Base-by-base conservation (phyloP, 108 stramenopile species). In the Thalassiosira profunda region DNA sequence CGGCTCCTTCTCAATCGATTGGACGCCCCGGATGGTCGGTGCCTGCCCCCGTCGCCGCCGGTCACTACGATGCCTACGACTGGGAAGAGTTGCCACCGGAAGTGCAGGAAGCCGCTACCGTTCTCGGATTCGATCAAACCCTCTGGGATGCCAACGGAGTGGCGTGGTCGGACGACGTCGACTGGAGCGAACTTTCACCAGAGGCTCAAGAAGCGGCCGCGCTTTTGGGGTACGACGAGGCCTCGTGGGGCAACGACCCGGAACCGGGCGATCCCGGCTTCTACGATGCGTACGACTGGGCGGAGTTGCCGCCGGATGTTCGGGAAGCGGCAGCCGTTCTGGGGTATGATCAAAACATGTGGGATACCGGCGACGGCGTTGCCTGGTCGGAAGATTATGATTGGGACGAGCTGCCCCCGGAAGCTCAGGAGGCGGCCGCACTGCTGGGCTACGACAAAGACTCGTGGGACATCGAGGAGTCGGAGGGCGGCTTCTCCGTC, bases 141-240 rank as follows among this genome's bases (percentile, higher is more conserved):
- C 11, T 53, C 5, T 72, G 70, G 70, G 61, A 72, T 17, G 26
- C 14, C 1, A 58, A 34, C 7, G 46, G 14, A 23, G 42, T 45
- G 17, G 41, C 63, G 5, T 44, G 18, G 34, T 36, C 65, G 18
- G 11, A 15, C 1, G 57, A 52, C 21, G 15, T 53, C 3, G 15
- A 0, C 35, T 84, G 83, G 83, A 58, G 67, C 12, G 72, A 79
- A 46, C 45, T 84, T n/a, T 35, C 63, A 15, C 36, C 58, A 14
- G 66, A 72, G 18, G 56, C 70, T 48, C 56, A 63, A 23, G 66
- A 58, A 29, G 79, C 83, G 8, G 79, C 79, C 0, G 12, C 36
- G 8, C 31, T 62, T 18, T 33, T 62, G 30, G 60, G 60, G 18
- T 62, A 62, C 20, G 31, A 37, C 35, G 5, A 59, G 26, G 26